A percentile compares a stretch with the other conserved stretches of the same genome.
Conservation (phyloP, 2,329 filamentous ascomycete genomes). For the Aspergillus sojae region DNA sequence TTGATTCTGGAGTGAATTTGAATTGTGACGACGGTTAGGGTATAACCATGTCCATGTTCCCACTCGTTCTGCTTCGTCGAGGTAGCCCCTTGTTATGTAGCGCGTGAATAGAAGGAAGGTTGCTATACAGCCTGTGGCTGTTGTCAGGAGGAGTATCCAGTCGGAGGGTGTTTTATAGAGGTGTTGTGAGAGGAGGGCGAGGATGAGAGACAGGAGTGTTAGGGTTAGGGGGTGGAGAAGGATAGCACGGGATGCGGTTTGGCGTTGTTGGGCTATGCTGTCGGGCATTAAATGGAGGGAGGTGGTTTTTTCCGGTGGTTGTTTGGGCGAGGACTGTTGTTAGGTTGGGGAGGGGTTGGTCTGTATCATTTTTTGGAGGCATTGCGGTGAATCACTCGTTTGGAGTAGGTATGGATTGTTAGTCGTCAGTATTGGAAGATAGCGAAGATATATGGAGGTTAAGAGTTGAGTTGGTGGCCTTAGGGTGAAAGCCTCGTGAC, state of each 20-base stretch:
- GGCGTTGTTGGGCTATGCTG: constrained; percentile 79
- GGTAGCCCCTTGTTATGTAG: constrained; percentile 44
- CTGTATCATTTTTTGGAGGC: neutral
- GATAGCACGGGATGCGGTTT: constrained; percentile 64
- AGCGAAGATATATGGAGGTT: no score
- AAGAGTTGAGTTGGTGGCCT: neutral
- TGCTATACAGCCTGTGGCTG: constrained; percentile 2
- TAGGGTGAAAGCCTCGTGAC: neutral
- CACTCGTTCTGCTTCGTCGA: constrained; percentile 62
- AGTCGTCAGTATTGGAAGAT: neutral
- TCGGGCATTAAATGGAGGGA: constrained; percentile 76
- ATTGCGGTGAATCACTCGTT: no score
- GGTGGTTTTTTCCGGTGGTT: constrained; percentile 65
- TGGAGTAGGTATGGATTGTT: no score
- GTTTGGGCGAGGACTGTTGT: constrained; percentile 38
- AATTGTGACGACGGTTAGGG: neutral
- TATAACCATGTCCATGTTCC: neutral
- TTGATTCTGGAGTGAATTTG: neutral
- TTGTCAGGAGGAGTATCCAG: neutral
- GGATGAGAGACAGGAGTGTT: constrained; percentile 37
- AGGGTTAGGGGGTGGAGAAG: constrained; percentile 62
- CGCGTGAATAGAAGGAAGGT: constrained; percentile 3
- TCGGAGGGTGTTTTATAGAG: constrained; percentile 38
- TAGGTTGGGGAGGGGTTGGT: constrained; percentile 26
- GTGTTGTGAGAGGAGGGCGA: constrained; percentile 44